Evolutionary conservation across 2,329 filamentous ascomycete species (phyloP).

Genomic region (Corynespora cassiicola): DNA sequence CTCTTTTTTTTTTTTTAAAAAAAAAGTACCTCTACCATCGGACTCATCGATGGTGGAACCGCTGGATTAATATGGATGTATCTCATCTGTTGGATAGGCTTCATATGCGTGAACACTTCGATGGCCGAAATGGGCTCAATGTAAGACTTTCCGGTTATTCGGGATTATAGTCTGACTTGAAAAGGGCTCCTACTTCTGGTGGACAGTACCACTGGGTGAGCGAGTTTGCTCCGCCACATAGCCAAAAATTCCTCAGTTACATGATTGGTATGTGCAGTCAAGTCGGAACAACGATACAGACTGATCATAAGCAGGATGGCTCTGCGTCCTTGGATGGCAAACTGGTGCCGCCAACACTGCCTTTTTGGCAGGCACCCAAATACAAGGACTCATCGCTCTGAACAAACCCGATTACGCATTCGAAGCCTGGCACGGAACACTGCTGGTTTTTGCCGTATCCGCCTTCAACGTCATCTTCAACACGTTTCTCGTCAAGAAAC

Average conservation of each 20-base stretch:
- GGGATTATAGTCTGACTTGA: neutral
- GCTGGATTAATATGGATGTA: slow-evolving; percentile 43
- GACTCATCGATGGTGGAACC: slow-evolving; percentile 39
- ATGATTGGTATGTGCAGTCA: slow-evolving; percentile 47
- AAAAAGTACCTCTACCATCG: too few relatives aligned
- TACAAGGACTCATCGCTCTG: slow-evolving; percentile 45
- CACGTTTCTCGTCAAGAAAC: slow-evolving; percentile 51
- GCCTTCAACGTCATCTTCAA: slow-evolving; percentile 48
- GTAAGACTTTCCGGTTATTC: slow-evolving; percentile 5
- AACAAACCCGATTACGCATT: slow-evolving; percentile 48
- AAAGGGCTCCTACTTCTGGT: slow-evolving; percentile 22
- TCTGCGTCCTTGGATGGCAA: slow-evolving; percentile 55
- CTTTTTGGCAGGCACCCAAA: slow-evolving; percentile 51
- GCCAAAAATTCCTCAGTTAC: slow-evolving; percentile 13
- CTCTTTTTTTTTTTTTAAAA: too few relatives aligned
- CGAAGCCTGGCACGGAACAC: slow-evolving; percentile 54
- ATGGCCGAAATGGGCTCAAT: slow-evolving; percentile 42
- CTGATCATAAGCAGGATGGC: slow-evolving; percentile 52
- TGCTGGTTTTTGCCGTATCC: slow-evolving; percentile 54
- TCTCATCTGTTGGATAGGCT: slow-evolving; percentile 40
- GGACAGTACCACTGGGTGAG: slow-evolving; percentile 29
- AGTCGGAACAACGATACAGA: slow-evolving; percentile 49
- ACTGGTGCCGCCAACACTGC: slow-evolving; percentile 50
- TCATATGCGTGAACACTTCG: slow-evolving; percentile 36
- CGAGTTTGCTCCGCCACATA: slow-evolving; percentile 19